Evolutionary conservation across 176 grass and related monocot genomes (phyloP).

Genomic region (Lolium perenne): DNA sequence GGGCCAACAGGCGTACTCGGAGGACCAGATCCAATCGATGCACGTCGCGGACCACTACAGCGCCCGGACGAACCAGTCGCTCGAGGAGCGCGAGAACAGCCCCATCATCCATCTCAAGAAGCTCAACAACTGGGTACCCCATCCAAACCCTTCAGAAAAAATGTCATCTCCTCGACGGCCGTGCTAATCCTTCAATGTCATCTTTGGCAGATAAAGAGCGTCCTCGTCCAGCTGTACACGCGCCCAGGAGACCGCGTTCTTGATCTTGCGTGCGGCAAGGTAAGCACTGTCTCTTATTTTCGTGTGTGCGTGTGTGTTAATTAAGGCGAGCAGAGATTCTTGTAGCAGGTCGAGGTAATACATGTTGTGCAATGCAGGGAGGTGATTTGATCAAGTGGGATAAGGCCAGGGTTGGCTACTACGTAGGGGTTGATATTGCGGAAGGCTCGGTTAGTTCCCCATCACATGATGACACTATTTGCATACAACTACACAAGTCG

Average conservation of each 20-base stretch:
- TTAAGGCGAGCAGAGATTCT: neutral
- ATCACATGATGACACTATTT: neutral
- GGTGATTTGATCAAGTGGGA: constrained; percentile 99
- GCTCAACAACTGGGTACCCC: constrained; percentile 91
- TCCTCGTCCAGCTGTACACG: constrained; percentile 82
- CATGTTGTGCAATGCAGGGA: constrained; percentile 59
- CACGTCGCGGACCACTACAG: constrained; percentile 96
- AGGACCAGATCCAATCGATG: constrained; percentile 55
- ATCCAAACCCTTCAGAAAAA: neutral
- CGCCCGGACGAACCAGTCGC: constrained; percentile 94
- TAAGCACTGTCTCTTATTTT: neutral
- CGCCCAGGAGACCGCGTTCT: constrained; percentile 82
- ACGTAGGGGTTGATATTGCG: constrained; percentile 87
- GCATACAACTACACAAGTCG: neutral
- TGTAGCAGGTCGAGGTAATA: neutral
- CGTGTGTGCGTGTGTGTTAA: neutral
- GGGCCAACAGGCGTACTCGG: constrained; percentile 40
- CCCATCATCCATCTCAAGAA: constrained; percentile 99
- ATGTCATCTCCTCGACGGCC: neutral
- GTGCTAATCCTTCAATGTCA: neutral
- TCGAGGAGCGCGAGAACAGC: constrained; percentile 92
- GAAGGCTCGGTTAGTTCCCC: constrained; percentile 71
- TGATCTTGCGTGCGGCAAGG: constrained; percentile 97
- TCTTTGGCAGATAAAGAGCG: constrained; percentile 81
- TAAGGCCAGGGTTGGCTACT: constrained; percentile 89